Percentiles rank a stretch among this genome's conserved stretches.
phyloP scores from a whole-genome alignment of 768 basidiomycete genomes.

The Kwoniella pini region DNA sequence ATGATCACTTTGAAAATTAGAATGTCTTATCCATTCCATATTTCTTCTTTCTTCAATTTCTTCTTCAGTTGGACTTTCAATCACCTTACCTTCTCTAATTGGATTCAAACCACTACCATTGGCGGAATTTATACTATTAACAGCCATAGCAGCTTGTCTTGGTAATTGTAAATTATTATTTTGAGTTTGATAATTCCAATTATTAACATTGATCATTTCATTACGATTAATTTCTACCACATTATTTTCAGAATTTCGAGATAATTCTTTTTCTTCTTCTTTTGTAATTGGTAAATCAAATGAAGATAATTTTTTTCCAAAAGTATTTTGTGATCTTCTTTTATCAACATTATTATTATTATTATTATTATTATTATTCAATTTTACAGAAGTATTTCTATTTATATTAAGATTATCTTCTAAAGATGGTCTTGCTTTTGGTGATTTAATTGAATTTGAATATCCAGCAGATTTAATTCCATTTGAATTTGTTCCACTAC shows the following conservation, averaged over 20 bases:
- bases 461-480: not conserved
- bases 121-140: no score
- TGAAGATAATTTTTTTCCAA: constrained; percentile 1
- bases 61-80: constrained; percentile 1
- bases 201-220: not conserved
- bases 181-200: not conserved
- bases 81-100: not conserved
- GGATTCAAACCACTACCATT: not conserved
- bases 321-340: constrained; percentile 3
- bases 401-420: not conserved
- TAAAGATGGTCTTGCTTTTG: not conserved
- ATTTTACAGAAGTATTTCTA: not conserved
- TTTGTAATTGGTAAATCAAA: not conserved
- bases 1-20: not conserved
- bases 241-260: not conserved
- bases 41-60: constrained; percentile 12
- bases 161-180: no score
- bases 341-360: not conserved
- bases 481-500: not conserved
- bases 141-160: no score
- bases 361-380: not conserved
- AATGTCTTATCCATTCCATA: constrained; percentile 23
- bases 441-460: constrained; percentile 4
- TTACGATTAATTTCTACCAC: not conserved
- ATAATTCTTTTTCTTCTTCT: not conserved